phyloP scores from a whole-genome alignment of 129 eudicot species.

The Deinandra increscens region DNA sequence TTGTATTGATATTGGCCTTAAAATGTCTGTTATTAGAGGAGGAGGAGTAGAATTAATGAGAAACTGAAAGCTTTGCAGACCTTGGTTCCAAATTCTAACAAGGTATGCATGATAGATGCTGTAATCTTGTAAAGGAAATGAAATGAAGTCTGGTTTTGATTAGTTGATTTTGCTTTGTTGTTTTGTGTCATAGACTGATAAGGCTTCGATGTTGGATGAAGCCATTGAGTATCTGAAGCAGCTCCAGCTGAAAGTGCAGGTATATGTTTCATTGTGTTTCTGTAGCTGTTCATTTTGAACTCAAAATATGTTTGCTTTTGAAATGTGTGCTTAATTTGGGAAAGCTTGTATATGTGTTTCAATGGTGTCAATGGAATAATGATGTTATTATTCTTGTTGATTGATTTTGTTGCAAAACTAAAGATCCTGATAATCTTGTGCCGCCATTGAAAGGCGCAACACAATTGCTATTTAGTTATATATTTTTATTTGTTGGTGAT shows the following conservation, averaged over 20 bases:
- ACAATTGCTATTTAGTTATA: background rate
- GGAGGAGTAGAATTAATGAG: conserved; percentile 89
- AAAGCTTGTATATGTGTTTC: background rate
- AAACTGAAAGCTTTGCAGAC: conserved; percentile 95
- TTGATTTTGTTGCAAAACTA: background rate
- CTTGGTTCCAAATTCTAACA: conserved; percentile 84
- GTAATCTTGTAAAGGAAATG: background rate
- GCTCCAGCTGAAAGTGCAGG: conserved; percentile 97
- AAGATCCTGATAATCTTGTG: background rate
- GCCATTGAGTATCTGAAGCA: conserved; percentile 96
- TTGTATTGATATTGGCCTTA: background rate
- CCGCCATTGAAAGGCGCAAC: background rate
- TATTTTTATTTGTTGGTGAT: background rate
- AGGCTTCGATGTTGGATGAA: conserved; percentile 99
- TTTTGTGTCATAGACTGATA: conserved; percentile 64
- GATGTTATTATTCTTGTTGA: background rate
- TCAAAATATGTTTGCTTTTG: background rate
- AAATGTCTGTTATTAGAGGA: conserved; percentile 46
- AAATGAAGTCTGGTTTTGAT: background rate
- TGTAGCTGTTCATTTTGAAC: conserved; percentile 4
- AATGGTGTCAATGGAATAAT: background rate
- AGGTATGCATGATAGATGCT: conserved; percentile 33
- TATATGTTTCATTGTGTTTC: conserved; percentile 17
- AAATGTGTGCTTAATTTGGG: background rate
- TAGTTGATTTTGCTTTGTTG: conserved; percentile 15